Base-by-base conservation (phyloP, 2,329 filamentous ascomycete species). In the Ophiostoma populinum region DNA sequence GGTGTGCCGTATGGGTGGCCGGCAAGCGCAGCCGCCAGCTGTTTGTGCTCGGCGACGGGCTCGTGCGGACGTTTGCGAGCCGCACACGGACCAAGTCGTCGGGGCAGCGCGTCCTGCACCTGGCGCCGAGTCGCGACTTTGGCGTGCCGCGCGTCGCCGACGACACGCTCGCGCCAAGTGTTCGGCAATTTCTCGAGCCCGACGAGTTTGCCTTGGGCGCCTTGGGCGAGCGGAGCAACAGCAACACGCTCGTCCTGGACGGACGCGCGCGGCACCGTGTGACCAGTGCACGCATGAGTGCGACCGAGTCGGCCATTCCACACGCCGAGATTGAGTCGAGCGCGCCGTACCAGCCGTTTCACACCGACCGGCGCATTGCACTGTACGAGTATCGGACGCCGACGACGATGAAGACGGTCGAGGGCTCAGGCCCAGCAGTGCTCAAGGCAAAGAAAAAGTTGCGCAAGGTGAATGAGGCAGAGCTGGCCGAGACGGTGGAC, bases 321-420 rank as follows among this genome's bases (percentile, higher is more conserved):
- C 70, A 76, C 43, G 83, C 82, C 6, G 86, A 94, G 59, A 92
- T 93, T 44, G 90, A 98, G 51, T 93, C 87, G 2, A 94, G 87
- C 49, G 80, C 86, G 5, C 83, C 87, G 2, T 95, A 93, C 47
- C 86, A 93, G 48, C 87, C 90, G 1, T 94, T 95, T 59, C 87
- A 95, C 52, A 90, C 86, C 0, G 86, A 95, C 49, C 70, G 74
- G 36, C 73, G 87, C 3, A 80, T 95, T 29, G 71, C 67, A n/a
- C 62, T 94, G 19, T 80, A 75, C 45, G 67, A 83, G 27, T 80
- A 32, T 20, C 10, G 9, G n/a, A 19, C 30, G 10, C 24, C 12
- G 11, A 10, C 19, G 12, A 18, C 12, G 3, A n/a, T 13, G 11
- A 25, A 26, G 13, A n/a, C n/a, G n/a, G n/a, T n/a, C n/a, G n/a